Evolutionary conservation across 78 protist genomes (phyloP).

Genomic region (Dictyostelium purpureum): DNA sequence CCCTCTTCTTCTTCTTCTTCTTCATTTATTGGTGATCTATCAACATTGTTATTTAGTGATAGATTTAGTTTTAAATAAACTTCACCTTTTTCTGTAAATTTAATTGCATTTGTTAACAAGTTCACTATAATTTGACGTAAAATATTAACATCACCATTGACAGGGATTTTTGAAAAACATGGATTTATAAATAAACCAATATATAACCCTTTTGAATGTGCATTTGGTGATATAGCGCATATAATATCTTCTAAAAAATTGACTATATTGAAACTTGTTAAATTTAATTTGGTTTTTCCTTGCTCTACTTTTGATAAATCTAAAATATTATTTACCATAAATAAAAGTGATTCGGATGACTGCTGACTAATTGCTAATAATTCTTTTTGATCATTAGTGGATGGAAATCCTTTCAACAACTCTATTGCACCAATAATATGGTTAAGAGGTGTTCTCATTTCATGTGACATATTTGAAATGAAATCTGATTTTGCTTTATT

Average conservation of each 20-base stretch:
- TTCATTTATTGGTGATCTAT: too few species aligned
- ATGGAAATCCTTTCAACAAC: neutral
- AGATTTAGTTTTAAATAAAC: conserved; percentile 6
- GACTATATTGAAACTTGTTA: conserved; percentile 12
- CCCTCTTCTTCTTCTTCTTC: neutral
- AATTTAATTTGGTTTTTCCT: conserved; percentile 16
- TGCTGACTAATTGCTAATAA: conserved; percentile 21
- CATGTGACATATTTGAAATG: conserved; percentile 64
- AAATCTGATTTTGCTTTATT: conserved; percentile 50
- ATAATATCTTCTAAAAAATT: conserved; percentile 38
- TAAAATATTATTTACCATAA: conserved; percentile 55
- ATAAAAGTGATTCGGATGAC: conserved; percentile 33
- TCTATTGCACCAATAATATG: conserved; percentile 51
- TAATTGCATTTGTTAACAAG: conserved; percentile 40
- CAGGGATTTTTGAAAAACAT: neutral
- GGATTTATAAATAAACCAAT: conserved; percentile 11
- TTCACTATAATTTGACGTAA: conserved; percentile 36
- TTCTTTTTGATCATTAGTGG: conserved; percentile 35
- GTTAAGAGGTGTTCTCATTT: conserved; percentile 61
- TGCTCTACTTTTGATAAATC: conserved; percentile 72
- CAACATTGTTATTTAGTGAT: neutral
- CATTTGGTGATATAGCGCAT: conserved; percentile 41
- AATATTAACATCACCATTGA: conserved; percentile 21
- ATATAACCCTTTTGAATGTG: conserved; percentile 44
- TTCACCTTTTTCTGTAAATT: conserved; percentile 18